Evolutionary conservation across 306 rosid genomes (phyloP).

Genomic region (Alnus rubra): DNA sequence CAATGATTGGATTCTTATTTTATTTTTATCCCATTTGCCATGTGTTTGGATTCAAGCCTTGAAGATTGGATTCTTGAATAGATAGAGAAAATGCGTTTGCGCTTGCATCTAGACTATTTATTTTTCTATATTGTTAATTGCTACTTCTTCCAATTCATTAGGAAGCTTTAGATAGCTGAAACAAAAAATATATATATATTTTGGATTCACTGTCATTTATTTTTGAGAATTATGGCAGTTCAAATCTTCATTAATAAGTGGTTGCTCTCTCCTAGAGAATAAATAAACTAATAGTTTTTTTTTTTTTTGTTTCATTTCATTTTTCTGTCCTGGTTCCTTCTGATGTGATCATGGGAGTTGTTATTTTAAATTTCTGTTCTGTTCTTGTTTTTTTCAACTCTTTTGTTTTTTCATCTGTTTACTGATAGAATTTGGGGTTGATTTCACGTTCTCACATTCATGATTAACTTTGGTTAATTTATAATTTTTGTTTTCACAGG

Average conservation of each 20-base stretch:
- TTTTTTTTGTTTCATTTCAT: background rate
- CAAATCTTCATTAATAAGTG: background rate
- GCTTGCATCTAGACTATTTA: background rate
- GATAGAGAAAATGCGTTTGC: background rate
- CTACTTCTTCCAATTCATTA: background rate
- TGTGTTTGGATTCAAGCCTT: constrained; percentile 1
- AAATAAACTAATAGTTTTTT: background rate
- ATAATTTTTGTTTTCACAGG: too few species aligned
- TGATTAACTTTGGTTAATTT: too few species aligned
- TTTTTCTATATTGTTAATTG: background rate
- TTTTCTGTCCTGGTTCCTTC: background rate
- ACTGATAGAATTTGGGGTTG: too few species aligned
- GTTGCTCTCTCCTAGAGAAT: background rate
- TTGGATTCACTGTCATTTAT: background rate
- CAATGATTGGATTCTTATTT: background rate
- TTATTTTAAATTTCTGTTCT: too few species aligned
- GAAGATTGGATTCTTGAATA: background rate
- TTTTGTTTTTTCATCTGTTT: too few species aligned
- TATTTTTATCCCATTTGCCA: background rate
- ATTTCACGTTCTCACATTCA: too few species aligned
- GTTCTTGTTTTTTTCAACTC: too few species aligned
- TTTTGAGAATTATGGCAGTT: background rate
- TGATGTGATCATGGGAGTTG: too few species aligned
- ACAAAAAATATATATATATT: background rate
- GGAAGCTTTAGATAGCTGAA: background rate